These are phyloP conservation scores for Gomphus bonarii DNA, from an alignment of 1,284 basidiomycete species.

Conservation along the genomic window DNA sequence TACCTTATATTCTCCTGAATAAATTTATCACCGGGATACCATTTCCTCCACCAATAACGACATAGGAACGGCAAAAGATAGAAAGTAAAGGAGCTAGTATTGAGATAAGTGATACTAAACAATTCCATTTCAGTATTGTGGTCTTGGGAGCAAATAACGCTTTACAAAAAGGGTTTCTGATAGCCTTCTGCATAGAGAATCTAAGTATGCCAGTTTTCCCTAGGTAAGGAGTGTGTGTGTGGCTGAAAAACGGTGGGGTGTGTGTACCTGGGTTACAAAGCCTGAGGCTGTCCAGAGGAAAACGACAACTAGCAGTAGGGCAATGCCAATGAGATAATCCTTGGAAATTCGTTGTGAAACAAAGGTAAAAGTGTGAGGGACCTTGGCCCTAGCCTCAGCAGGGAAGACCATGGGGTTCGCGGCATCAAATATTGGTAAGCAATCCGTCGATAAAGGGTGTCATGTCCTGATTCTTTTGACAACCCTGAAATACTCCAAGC, in stretches of 20 bases:
- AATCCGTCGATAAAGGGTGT: not conserved
- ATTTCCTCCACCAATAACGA: conserved; percentile 25
- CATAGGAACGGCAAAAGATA: conserved; percentile 74
- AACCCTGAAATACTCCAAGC: not conserved
- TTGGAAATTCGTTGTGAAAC: conserved; percentile 15
- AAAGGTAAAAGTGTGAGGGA: not conserved
- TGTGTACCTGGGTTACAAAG: conserved; percentile 76
- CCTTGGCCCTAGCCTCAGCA: not conserved
- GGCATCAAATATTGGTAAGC: not conserved
- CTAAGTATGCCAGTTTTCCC: conserved; percentile 26
- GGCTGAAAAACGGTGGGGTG: no score
- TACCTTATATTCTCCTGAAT: not conserved
- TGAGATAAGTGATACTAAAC: conserved; percentile 78
- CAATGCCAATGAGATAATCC: conserved; percentile 63
- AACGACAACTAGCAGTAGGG: conserved; percentile 69
- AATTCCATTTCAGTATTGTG: not conserved
- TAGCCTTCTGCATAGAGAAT: conserved; percentile 62
- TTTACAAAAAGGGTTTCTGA: conserved; percentile 74
- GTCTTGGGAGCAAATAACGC: conserved; percentile 10
- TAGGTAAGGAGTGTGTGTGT: no score
- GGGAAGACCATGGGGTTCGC: not conserved
- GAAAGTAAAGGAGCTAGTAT: conserved; percentile 80
- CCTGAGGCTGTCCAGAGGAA: conserved; percentile 77
- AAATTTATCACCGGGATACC: not conserved
- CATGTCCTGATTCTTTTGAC: not conserved